Base-by-base conservation (phyloP, 495 filamentous ascomycete genomes). In the Penicillium desertorum region DNA sequence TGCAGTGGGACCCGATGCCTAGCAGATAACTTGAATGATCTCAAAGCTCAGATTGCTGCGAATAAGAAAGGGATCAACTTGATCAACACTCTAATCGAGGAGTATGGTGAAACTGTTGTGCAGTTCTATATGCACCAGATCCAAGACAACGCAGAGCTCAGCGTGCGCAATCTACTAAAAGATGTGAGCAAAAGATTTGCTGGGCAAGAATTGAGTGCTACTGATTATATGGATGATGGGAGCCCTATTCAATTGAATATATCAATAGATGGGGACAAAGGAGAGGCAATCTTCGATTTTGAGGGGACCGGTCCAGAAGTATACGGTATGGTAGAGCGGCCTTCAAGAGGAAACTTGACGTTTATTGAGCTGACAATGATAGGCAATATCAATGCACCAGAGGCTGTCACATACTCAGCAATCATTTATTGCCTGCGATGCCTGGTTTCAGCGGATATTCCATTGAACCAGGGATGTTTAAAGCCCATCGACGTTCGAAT, bases 41-140 rank as follows among this genome's bases (percentile, higher is more conserved):
- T 98, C 19, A 92, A 95, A 70, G 94, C 94, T 1, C 92, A 96
- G 63, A 87, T 97, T 19, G 94, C 94, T 5, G 91, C 92, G 7
- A 98, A 98, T 67, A 88, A 96, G 65, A 96, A 96, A 65, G 94
- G 94, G 20, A 96, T 97, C 59, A 91, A 84, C 47, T 82, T 98
- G 30, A 96, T 98, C 56, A 82, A 80, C 37, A 76, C 79, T 1
- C 75, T 98, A 4, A 94, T 97, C 62, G 83, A 85, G 39, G 93
- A 97, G 61, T 97, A 96, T 59, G 88, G 89, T n/a, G 88, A 93
- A 66, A 81, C 88, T 1, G 89, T 90, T 0, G 94, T 97, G 1
- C 84, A 92, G 62, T 91, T 93, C 70, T 97, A 97, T 71, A 98
- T 97, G 93, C 70, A 81, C 14, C 86, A 83, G 45, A 98, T 98